A percentile compares a stretch with the other conserved stretches of the same genome.
Evolutionary conservation across 2,329 filamentous ascomycete species (phyloP).

Genomic region (Fusarium nygamai): DNA sequence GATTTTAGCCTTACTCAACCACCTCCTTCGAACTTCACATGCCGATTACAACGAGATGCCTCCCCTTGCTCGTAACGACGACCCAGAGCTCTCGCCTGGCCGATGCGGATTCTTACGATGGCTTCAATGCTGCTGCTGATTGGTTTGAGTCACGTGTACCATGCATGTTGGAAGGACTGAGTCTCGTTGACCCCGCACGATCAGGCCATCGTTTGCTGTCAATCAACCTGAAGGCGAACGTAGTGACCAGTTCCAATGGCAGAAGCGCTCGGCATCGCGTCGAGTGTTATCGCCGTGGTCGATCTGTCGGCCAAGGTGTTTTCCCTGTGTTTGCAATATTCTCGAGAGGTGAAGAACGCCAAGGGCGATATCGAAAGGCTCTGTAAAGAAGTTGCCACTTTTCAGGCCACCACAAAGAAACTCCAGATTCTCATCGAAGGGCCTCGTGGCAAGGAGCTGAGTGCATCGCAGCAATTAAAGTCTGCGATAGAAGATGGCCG

Average conservation of each 20-base stretch:
- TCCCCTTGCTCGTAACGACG: not conserved
- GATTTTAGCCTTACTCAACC: too few relatives aligned
- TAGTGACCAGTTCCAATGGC: not conserved
- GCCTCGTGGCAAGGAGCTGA: too few relatives aligned
- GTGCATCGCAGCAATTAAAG: not conserved
- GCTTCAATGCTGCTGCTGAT: not conserved
- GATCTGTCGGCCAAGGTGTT: not conserved
- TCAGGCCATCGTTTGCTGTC: not conserved
- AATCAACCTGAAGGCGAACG: not conserved
- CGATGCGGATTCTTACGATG: not conserved
- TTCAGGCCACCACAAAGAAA: too few relatives aligned
- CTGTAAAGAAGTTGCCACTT: too few relatives aligned
- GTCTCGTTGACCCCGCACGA: not conserved
- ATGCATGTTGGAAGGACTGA: not conserved
- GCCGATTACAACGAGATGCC: not conserved
- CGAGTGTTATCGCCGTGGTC: not conserved
- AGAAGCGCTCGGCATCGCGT: not conserved
- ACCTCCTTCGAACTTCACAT: not conserved
- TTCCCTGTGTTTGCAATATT: too few relatives aligned
- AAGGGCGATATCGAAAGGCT: too few relatives aligned
- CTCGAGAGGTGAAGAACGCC: too few relatives aligned
- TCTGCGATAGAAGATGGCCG: too few relatives aligned
- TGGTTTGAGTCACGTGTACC: not conserved
- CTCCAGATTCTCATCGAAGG: too few relatives aligned
- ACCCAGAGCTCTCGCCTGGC: not conserved